A percentile compares a stretch with the other conserved stretches of the same genome.
phyloP scores from a whole-genome alignment of 2,329 filamentous ascomycete species.

The Fusarium circinatum region DNA sequence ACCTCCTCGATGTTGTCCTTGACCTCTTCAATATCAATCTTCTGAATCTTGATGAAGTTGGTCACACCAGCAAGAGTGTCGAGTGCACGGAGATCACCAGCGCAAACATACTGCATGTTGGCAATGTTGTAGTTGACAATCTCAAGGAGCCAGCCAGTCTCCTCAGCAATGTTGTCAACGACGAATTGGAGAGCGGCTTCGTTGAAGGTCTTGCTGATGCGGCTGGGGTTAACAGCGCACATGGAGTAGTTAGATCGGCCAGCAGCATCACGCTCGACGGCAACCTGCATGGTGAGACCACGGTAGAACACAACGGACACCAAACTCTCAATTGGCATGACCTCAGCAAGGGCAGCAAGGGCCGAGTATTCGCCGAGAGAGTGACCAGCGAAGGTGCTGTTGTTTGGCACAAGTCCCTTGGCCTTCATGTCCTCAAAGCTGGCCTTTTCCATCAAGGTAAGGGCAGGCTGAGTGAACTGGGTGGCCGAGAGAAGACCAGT shows the following conservation, averaged over 20 bases:
- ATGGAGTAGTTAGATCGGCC: constrained; percentile 99
- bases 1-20: constrained; percentile 92
- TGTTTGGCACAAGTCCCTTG: constrained; percentile 93
- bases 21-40: constrained; percentile 95
- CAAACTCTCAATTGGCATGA: constrained; percentile 99
- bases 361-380: constrained; percentile 98
- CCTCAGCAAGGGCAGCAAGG: constrained; percentile 92
- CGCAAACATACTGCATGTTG: constrained; percentile 80
- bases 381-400: constrained; percentile 98
- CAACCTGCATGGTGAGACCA: constrained; percentile 98
- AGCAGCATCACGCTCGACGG: constrained; percentile 91
- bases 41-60: constrained; percentile 96
- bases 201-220: constrained; percentile 98
- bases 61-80: constrained; percentile 81
- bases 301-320: constrained; percentile 99
- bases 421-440: constrained; percentile 99
- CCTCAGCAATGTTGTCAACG: constrained; percentile 92
- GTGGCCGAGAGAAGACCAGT: constrained; percentile 95
- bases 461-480: constrained; percentile 96
- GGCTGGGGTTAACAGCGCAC: constrained; percentile 98
- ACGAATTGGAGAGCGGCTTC: constrained; percentile 97
- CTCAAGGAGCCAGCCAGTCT: constrained; percentile 94
- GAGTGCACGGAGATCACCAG: constrained; percentile 75
- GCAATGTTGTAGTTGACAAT: constrained; percentile 97
- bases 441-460: constrained; percentile 99